These are phyloP conservation scores for Euphorbia tirucalli DNA, from an alignment of 345 rosid genomes.

Conservation along the genomic window DNA sequence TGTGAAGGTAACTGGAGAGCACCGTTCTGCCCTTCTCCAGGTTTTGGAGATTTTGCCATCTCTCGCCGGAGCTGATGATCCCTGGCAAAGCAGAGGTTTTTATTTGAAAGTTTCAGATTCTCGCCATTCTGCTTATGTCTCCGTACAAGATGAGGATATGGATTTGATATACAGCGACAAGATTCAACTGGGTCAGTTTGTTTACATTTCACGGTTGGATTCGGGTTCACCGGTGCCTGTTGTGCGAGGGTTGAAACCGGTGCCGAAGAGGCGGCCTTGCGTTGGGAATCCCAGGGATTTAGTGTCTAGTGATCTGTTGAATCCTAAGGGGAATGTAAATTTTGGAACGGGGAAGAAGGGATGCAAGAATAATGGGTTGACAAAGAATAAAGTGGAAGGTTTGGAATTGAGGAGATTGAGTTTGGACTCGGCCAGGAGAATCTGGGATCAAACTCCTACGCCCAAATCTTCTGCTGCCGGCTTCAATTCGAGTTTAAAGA, in stretches of 20 bases:
- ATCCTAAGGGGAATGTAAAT: neutral
- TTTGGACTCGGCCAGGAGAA: conserved; percentile 44
- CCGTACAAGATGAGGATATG: conserved; percentile 34
- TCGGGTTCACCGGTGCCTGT: conserved; percentile 46
- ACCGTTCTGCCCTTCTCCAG: conserved; percentile 49
- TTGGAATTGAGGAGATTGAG: conserved; percentile 42
- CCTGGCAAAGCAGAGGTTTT: conserved; percentile 47
- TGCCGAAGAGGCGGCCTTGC: conserved; percentile 41
- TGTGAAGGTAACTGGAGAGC: conserved; percentile 26
- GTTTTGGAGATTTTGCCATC: conserved; percentile 52
- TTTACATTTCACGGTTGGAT: conserved; percentile 42
- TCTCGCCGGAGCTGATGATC: conserved; percentile 34
- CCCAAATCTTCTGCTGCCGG: conserved; percentile 27
- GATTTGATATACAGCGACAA: conserved; percentile 48
- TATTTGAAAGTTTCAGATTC: conserved; percentile 58
- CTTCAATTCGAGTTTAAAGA: neutral
- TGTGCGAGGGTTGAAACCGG: conserved; percentile 42
- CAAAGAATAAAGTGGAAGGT: neutral
- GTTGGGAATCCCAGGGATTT: conserved; percentile 49
- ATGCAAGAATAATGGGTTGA: neutral
- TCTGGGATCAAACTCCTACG: conserved; percentile 40
- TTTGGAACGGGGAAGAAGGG: no score
- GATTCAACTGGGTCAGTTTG: conserved; percentile 51
- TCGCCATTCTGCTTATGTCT: conserved; percentile 48
- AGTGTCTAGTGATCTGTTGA: conserved; percentile 37